These are phyloP conservation scores for Venturia nashicola DNA, from an alignment of 2,329 filamentous ascomycete species.

Conservation along the genomic window DNA sequence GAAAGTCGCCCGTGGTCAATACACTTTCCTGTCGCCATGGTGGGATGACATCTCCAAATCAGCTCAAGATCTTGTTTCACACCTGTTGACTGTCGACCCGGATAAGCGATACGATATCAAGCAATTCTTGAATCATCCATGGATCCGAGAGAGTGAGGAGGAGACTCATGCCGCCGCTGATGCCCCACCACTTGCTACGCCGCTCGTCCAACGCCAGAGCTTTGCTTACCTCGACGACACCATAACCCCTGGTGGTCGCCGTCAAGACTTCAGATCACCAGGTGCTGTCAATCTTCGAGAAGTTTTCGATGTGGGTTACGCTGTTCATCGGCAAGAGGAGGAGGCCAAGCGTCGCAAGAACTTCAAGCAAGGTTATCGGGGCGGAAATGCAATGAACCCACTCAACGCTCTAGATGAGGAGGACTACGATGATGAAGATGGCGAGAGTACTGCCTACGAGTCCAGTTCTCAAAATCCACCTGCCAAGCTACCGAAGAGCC, in stretches of 20 bases:
- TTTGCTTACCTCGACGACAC: slow-evolving; percentile 41
- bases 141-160: slow-evolving; percentile 66
- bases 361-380: slow-evolving; percentile 56
- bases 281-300: slow-evolving; percentile 91
- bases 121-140: slow-evolving; percentile 89
- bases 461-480: slow-evolving; percentile 35
- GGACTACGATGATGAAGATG: slow-evolving; percentile 48
- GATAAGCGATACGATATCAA: slow-evolving; percentile 89
- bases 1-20: slow-evolving; percentile 93
- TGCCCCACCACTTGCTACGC: slow-evolving; percentile 60
- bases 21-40: slow-evolving; percentile 96
- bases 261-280: slow-evolving; percentile 88
- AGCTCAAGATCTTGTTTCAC: slow-evolving; percentile 86
- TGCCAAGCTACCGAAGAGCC: slow-evolving; percentile 48
- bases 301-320: slow-evolving; percentile 97
- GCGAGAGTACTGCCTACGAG: slow-evolving; percentile 45
- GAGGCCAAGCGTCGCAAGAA: slow-evolving; percentile 87
- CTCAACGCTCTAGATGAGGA: slow-evolving; percentile 54
- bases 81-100: slow-evolving; percentile 86
- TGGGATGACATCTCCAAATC: slow-evolving; percentile 98
- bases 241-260: slow-evolving; percentile 45
- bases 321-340: slow-evolving; percentile 92
- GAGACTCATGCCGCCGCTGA: slow-evolving; percentile 54
- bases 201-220: slow-evolving; percentile 35
- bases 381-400: slow-evolving; percentile 44